These are phyloP conservation scores for Pelargonium myrrhifolium DNA, from an alignment of 441 rosid genomes.

Conservation along the genomic window DNA sequence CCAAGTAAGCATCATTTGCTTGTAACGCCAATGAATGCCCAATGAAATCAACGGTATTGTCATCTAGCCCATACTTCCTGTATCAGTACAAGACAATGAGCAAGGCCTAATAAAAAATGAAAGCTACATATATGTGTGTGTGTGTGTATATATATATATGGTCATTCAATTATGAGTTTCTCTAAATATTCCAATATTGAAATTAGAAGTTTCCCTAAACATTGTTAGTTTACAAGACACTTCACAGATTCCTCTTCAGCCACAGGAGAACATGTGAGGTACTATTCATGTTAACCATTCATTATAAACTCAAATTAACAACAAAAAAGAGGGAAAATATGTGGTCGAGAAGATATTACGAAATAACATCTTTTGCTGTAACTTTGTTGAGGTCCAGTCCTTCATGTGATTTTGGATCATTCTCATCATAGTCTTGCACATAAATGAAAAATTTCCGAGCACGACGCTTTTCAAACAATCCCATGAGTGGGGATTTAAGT, in stretches of 20 bases:
- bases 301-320: background rate
- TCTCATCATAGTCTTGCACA: slow-evolving; percentile 63
- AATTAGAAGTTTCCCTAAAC: background rate
- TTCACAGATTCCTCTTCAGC: no score
- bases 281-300: no score
- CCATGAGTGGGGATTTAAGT: slow-evolving; percentile 64
- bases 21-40: slow-evolving; percentile 77
- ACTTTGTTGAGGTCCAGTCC: slow-evolving; percentile 57
- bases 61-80: slow-evolving; percentile 70
- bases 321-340: background rate
- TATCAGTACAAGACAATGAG: no score
- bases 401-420: slow-evolving; percentile 69
- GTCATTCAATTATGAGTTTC: background rate
- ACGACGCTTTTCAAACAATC: slow-evolving; percentile 64
- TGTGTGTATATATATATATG: no score
- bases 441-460: slow-evolving; percentile 68
- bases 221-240: background rate
- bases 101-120: no score
- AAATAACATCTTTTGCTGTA: slow-evolving; percentile 57
- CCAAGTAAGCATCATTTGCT: slow-evolving; percentile 50
- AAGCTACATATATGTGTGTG: no score
- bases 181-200: background rate
- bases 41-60: slow-evolving; percentile 61
- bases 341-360: slow-evolving; percentile 28
- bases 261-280: no score